Evolutionary conservation across 345 rosid species (phyloP), one percentile per base, ranked within the genome.

Genomic region (Turnera subulata): DNA sequence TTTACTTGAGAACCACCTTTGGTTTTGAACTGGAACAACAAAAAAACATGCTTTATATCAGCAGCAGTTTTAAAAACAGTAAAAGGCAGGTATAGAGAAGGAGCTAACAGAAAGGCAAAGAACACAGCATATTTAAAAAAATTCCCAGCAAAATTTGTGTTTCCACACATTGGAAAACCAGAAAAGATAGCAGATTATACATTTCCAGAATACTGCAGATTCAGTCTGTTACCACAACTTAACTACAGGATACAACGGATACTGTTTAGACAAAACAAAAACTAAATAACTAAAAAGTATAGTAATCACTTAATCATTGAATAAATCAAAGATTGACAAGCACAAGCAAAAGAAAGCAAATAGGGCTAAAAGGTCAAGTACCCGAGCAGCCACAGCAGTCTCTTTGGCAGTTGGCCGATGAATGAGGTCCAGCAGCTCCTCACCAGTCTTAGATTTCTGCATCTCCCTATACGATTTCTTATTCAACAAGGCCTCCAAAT

Each of bases 1-100:
- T 85, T 93, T 55, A 93, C 80, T 73, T 87, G 97, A 29, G 97
- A 87, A 50, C 99, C 99, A 48, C 97, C 99, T 89, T 89, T 89
- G 59, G 96, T 85, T 80, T 87, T 93, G 73, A 93, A 93, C 97
- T 93, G 81, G 40, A 57, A 67, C 56, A 29, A 69, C 48, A 43
- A 29, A 29, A 29, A 29, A 29, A 29, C 37, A 39, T n/a, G n/a
- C n/a, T n/a, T n/a, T n/a, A n/a, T n/a, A n/a, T n/a, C n/a, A n/a
- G n/a, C n/a, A n/a, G n/a, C n/a, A n/a, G n/a, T n/a, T n/a, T n/a
- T n/a, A n/a, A n/a, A n/a, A n/a, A n/a, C n/a, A n/a, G n/a, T n/a
- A 37, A 39, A n/a, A 11, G 17, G 32, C 15, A 5, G 32, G 24
- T 12, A 39, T 12, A 3, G 25, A 55, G 33, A 40, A 15, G 38